These are phyloP conservation scores for Noccaea caerulescens DNA, from an alignment of 345 rosid species.

Conservation along the genomic window DNA sequence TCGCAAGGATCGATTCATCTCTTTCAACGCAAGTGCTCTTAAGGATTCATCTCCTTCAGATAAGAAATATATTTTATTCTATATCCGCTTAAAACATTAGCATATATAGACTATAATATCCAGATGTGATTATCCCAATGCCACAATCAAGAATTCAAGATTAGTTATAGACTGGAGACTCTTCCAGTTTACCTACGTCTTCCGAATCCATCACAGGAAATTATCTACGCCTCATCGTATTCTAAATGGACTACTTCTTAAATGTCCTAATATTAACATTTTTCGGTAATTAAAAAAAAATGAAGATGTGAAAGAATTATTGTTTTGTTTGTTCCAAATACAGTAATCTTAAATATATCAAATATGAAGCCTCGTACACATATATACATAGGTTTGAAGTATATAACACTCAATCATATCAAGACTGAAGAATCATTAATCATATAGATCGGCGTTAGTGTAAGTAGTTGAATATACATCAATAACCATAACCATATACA, in stretches of 20 bases:
- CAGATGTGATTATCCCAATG: slow-evolving; percentile 1
- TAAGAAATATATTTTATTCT: not conserved
- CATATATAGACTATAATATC: not conserved
- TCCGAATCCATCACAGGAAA: slow-evolving; percentile 1
- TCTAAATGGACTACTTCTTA: not conserved
- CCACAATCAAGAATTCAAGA: not conserved
- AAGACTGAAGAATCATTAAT: slow-evolving; percentile 18
- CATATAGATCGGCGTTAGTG: slow-evolving; percentile 32
- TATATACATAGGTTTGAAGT: not conserved
- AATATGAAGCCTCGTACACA: slow-evolving; percentile 7
- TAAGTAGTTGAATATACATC: slow-evolving; percentile 34
- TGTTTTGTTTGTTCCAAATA: not conserved
- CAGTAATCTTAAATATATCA: not conserved
- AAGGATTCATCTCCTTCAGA: too few relatives aligned
- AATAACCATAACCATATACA: slow-evolving; percentile 19
- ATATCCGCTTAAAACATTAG: slow-evolving; percentile 5
- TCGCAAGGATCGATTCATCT: too few relatives aligned
- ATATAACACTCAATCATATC: slow-evolving; percentile 20
- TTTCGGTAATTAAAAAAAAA: not conserved
- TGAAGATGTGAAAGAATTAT: slow-evolving; percentile 6
- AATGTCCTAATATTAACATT: not conserved
- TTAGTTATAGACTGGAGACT: not conserved
- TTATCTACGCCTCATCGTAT: slow-evolving; percentile 5
- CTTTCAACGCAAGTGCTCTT: too few relatives aligned
- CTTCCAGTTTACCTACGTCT: slow-evolving; percentile 22